Percentiles rank a stretch among this genome's conserved stretches.
These are phyloP conservation scores for Dendrobium nobile DNA, from an alignment of 106 monocot genomes.

Conservation along the genomic window DNA sequence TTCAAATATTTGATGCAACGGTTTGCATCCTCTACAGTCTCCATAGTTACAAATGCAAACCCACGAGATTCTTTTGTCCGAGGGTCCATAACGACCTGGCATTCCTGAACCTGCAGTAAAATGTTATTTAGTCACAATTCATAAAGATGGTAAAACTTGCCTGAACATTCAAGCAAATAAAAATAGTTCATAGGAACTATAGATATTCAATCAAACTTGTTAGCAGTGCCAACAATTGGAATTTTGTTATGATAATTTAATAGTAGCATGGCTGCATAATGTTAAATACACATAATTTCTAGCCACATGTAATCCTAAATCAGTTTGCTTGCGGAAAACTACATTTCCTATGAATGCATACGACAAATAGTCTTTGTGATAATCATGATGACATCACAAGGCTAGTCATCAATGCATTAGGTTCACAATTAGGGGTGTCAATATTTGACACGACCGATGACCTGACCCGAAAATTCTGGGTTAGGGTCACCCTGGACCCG, in stretches of 20 bases:
- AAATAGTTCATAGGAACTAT: not conserved
- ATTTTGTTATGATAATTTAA: not conserved
- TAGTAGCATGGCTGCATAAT: not conserved
- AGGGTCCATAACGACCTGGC: constrained; percentile 72
- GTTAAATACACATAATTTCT: not conserved
- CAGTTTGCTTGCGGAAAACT: too few relatives aligned
- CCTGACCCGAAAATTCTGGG: too few relatives aligned
- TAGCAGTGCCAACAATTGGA: not conserved
- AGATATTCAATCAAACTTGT: not conserved
- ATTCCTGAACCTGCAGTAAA: constrained; percentile 50
- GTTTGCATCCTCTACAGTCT: constrained; percentile 50
- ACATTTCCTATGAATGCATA: too few relatives aligned
- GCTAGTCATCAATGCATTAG: too few relatives aligned
- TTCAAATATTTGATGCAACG: constrained; percentile 64
- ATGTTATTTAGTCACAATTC: not conserved
- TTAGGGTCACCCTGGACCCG: too few relatives aligned
- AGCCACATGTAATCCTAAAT: not conserved
- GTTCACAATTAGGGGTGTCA: too few relatives aligned
- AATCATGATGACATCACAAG: too few relatives aligned
- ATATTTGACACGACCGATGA: too few relatives aligned
- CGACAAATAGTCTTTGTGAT: too few relatives aligned
- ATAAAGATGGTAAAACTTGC: not conserved
- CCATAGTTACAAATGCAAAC: constrained; percentile 90
- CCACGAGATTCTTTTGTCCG: constrained; percentile 81
- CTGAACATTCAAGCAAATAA: not conserved